Base-by-base conservation (phyloP, 176 grass and related monocot species). In the Dendrocalamus sinicus region DNA sequence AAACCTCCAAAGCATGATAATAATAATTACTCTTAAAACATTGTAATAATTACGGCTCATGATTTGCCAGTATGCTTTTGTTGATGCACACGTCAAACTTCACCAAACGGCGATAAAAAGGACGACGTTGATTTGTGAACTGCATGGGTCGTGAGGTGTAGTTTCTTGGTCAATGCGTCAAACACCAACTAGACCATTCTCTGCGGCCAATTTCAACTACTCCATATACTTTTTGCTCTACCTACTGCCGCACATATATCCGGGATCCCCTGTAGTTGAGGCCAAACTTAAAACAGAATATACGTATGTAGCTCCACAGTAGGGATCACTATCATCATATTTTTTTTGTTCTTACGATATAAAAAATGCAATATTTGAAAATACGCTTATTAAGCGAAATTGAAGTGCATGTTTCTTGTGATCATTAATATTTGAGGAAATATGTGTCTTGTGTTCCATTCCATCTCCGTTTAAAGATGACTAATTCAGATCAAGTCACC, bases 41-140 rank as follows among this genome's bases (percentile, higher is more conserved):
- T 35, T 4, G 32, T 35, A 35, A 35, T 35, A 46, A 7, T 28
- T 74, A 8, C 32, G 17, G 67, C 32, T 35, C 8, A 46, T 43
- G 53, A 59, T 84, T 76, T 63, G 43, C 20, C 20, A 23, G 9
- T 23, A n/a, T 28, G 30, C 72, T 51, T 62, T n/a, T 59, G 53
- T 20, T 62, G 78, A 16, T 15, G 45, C 87, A 37, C 72, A 11
- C 82, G 44, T 78, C 55, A 70, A 75, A 32, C 20, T 17, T 55
- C 57, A 89, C 88, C 88, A 82, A 81, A 90, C 83, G 26, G 3
- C 19, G 45, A 53, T 37, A 61, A 70, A 85, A 81, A 61, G 1
- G 3, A 9, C 1, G 78, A 90, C 77, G 78, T 76, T 53, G 88
- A 90, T 45, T 0, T 81, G 7, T 63, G n/a, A 89, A 37, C 88